Base-by-base conservation (phyloP, 2,329 filamentous ascomycete genomes). In the Trichoderma afroharzianum region DNA sequence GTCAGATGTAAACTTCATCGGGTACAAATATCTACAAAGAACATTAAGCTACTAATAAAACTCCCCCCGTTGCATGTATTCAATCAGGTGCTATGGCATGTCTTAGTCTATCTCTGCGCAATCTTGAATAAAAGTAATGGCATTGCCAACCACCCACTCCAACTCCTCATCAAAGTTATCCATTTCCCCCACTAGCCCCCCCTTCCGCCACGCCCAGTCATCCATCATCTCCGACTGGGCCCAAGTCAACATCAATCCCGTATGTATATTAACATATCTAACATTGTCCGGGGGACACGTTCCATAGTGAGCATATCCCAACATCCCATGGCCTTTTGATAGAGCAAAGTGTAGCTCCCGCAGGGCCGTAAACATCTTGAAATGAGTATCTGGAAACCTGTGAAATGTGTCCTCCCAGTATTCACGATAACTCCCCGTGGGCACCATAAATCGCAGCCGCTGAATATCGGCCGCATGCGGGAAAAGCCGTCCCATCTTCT, bases 381-480 rank as follows among this genome's bases (percentile, higher is more conserved):
- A 53, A 12, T 28, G 0, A 3, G 7, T 39, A 1, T 21, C 11
- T 24, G 43, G n/a, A 18, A 18, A n/a, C 6, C 7, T 33, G 21
- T 24, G 18, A 36, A 71, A 67, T 12, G 1, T 2, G 7, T 61
- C 50, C 9, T 28, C 33, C 50, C 21, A 28, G 21, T 55, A 68
- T 21, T 72, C 21, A 67, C 62, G 33, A 14, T 57, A 28, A 32
- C 36, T 30, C 21, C 63, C 63, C 1, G 39, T 58, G 21, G 66
- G 68, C 1, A 71, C 36, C 26, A 24, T 71, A 28, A 74, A 72
- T 28, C 64, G 71, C 11, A 75, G 72, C 57, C 73, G 71, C 59
- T 68, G 74, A 57, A 75, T 74, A 15, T 74, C 63, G 15, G 53
- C 50, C 53, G 43, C 30, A 47, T 74, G 66, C n/a, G 71, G 71